These are phyloP conservation scores for Aristolochia contorta DNA, from an alignment of 164 flowering plant species.

Conservation along the genomic window DNA sequence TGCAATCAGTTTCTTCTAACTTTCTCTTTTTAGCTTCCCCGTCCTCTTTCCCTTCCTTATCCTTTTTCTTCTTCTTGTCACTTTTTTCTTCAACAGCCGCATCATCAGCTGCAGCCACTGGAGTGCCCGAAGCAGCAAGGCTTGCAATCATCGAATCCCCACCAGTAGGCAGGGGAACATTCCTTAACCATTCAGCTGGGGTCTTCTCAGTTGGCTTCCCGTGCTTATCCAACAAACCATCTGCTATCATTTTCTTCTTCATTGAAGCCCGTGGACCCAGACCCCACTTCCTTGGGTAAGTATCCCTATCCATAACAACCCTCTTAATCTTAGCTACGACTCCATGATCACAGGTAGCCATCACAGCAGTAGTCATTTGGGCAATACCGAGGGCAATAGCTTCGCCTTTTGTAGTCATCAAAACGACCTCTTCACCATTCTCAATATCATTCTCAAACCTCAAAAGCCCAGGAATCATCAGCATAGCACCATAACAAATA, in stretches of 20 bases:
- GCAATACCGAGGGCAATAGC: conserved; percentile 76
- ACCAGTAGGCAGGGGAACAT: conserved; percentile 54
- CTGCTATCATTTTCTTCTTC: conserved; percentile 67
- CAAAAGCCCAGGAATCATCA: conserved; percentile 76
- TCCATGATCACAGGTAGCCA: conserved; percentile 83
- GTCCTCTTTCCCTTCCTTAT: conserved; percentile 15
- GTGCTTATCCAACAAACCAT: conserved; percentile 57
- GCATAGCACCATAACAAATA: conserved; percentile 73
- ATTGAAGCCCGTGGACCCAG: conserved; percentile 69
- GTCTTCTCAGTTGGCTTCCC: conserved; percentile 72
- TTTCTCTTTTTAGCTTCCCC: conserved; percentile 2
- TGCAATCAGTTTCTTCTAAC: not conserved
- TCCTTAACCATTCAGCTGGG: conserved; percentile 61
- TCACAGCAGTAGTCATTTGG: conserved; percentile 78
- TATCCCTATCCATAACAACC: conserved; percentile 83
- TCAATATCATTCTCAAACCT: conserved; percentile 76
- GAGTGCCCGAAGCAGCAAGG: conserved; percentile 37
- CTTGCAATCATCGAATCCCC: conserved; percentile 57
- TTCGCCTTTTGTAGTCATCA: conserved; percentile 80
- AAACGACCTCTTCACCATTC: conserved; percentile 60
- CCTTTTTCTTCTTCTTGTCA: conserved; percentile 28
- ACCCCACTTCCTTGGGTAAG: conserved; percentile 82
- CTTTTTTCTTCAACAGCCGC: conserved; percentile 1
- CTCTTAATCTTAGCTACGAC: conserved; percentile 76
- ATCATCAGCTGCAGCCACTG: conserved; percentile 10